Base-by-base conservation (phyloP, 345 rosid genomes). In the Salix brachista region DNA sequence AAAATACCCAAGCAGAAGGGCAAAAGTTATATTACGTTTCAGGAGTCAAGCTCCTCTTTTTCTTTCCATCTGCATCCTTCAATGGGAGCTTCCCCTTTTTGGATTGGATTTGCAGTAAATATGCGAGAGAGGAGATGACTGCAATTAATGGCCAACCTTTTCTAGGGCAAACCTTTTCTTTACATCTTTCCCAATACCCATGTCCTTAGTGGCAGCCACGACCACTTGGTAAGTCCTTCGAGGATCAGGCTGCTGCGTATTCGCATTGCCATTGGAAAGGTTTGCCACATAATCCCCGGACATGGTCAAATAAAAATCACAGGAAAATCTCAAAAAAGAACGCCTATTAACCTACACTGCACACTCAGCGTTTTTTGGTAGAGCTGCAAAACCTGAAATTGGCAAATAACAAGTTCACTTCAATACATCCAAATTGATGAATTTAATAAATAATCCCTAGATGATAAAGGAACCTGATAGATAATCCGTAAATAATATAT, bases 141-240 rank as follows among this genome's bases (percentile, higher is more conserved):
- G n/a, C n/a, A n/a, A n/a, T n/a, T n/a, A n/a, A n/a, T n/a, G n/a
- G n/a, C n/a, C n/a, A n/a, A n/a, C n/a, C n/a, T n/a, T n/a, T n/a
- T n/a, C n/a, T n/a, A n/a, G n/a, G n/a, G n/a, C n/a, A n/a, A n/a
- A n/a, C n/a, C n/a, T n/a, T n/a, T n/a, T n/a, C n/a, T n/a, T n/a
- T n/a, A n/a, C 98, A 68, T 91, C 94, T 84, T 91, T 92, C 23
- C 97, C 97, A 17, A 96, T 94, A 61, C 99, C 99, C 93, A 89
- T 80, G 37, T 90, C 91, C 73, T 83, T 84, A n/a, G 98, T 96
- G 18, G 97, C 95, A 78, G 99, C 97, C 75, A 90, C 94, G 46
- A 94, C 94, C 65, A 94, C 91, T 78, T 94, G 98, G 84, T 88
- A 93, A 70, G 87, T 81, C 79, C 97, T 89, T 69, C 67, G 89